phyloP scores from a whole-genome alignment of 371 early-diverging fungal genomes.

The Mortierella sp. region DNA sequence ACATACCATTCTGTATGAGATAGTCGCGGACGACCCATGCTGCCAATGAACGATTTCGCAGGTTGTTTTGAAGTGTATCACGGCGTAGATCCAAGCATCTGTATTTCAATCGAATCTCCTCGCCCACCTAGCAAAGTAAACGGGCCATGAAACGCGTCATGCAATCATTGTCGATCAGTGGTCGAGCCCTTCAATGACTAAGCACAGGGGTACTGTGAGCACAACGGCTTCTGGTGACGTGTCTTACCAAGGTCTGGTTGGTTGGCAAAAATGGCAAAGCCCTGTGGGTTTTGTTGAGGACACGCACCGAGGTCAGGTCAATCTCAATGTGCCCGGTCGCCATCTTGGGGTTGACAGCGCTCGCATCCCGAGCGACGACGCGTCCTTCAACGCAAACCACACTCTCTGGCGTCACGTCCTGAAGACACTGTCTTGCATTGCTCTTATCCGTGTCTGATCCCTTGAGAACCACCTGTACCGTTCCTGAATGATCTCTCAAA shows the following conservation, averaged over 20 bases:
- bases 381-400: slow-evolving; percentile 73
- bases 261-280: slow-evolving; percentile 79
- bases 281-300: slow-evolving; percentile 79
- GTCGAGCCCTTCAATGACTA: no score
- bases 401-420: slow-evolving; percentile 68
- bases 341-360: slow-evolving; percentile 61
- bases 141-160: background rate
- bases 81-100: slow-evolving; percentile 89
- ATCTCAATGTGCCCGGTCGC: slow-evolving; percentile 80
- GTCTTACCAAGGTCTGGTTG: slow-evolving; percentile 66
- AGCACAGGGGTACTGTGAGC: no score
- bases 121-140: slow-evolving; percentile 68
- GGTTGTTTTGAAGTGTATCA: slow-evolving; percentile 75
- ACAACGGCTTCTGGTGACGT: background rate
- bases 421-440: slow-evolving; percentile 53
- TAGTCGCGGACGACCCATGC: slow-evolving; percentile 73
- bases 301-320: slow-evolving; percentile 62
- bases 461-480: slow-evolving; percentile 70
- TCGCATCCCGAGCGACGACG: slow-evolving; percentile 64
- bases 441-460: slow-evolving; percentile 26
- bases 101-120: slow-evolving; percentile 82
- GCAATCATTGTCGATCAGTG: no score
- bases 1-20: slow-evolving; percentile 34
- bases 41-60: slow-evolving; percentile 74
- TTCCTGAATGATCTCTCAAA: slow-evolving; percentile 74